Percentiles rank a stretch among this genome's conserved stretches.
Conservation (phyloP, 2,329 filamentous ascomycete species). For the Ceratocystis eucalypticola region DNA sequence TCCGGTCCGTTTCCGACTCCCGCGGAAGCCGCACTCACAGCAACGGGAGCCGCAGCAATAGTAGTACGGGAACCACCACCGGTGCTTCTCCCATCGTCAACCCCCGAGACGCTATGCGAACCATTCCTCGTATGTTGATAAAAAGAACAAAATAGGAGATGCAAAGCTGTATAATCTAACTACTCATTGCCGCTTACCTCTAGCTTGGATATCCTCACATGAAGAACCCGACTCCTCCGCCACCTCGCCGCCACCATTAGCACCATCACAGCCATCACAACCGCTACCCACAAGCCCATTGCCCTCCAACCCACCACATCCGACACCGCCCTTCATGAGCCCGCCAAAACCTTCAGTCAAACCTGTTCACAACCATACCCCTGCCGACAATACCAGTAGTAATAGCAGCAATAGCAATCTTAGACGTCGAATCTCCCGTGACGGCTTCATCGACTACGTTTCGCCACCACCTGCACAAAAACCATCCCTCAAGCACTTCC, state of each 20-base stretch:
- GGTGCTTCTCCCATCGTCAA: neutral
- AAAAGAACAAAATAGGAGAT: neutral
- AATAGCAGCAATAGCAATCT: constrained; percentile 18
- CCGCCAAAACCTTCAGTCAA: constrained; percentile 29
- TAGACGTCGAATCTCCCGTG: constrained; percentile 33
- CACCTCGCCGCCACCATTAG: neutral
- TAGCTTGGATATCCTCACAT: constrained; percentile 40
- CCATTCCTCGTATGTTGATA: constrained; percentile 12
- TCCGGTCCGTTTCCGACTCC: neutral
- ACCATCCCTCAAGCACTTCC: constrained; percentile 12
- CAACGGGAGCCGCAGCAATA: constrained; percentile 15
- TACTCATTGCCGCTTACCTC: neutral
- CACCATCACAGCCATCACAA: neutral
- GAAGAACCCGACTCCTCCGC: constrained; percentile 26
- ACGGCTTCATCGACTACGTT: constrained; percentile 34
- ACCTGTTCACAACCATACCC: constrained; percentile 32
- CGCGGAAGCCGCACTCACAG: constrained; percentile 1
- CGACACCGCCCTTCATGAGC: constrained; percentile 29
- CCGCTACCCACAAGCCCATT: neutral
- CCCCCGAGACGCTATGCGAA: constrained; percentile 16
- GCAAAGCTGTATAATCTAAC: neutral
- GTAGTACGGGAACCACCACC: constrained; percentile 2
- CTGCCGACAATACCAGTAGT: constrained; percentile 24
- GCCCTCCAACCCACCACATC: constrained; percentile 25
- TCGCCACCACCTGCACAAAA: constrained; percentile 6